Evolutionary conservation across 139 green algal genomes (phyloP), one percentile per base, ranked within the genome.

Genomic region (Desmodesmus armatus): DNA sequence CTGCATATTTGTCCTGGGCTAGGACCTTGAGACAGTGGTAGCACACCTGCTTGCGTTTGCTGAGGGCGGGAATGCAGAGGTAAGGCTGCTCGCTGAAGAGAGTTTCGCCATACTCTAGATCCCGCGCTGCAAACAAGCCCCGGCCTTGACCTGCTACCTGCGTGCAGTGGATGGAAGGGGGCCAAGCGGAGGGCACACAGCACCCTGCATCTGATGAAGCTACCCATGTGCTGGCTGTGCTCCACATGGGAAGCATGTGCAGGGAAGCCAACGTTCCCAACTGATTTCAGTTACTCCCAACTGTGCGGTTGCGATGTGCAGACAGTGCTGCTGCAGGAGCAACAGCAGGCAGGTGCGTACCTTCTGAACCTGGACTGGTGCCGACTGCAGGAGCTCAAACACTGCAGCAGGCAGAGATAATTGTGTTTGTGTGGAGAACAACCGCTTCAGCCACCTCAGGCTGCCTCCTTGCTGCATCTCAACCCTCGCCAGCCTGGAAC

Each of bases 1-100:
- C 60, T 69, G 60, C 60, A 31, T 80, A 19, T 21, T 67, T 29
- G 6, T 31, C 31, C n/a, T 47, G 35, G 31, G 73, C 55, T 11
- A 82, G 76, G 37, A 82, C 76, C 37, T 82, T 82, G 25, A 82
- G 55, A 44, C 76, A 82, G 55, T 82, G 76, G 37, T 82, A 82
- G 55, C 76, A 82, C 53, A 82, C 76, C 76, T 82, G 55, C 3
- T 58, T 71, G 41, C 55, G 58, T 25, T 71, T 71, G 55, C 55
- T 82, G 37, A 82, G 41, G 1, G 76, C 47, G 41, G 76, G 76
- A 27, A 37, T 55, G 76, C 55, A 72, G 6, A 82, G 37, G 31
- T 60, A 82, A 0, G 76, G 76, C 37, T 43, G 33, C 55, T 82
- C 76, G 17, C 25, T 72, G 13, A 82, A 43, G 25, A 82, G 7